Percentiles rank a stretch among this genome's conserved stretches.
phyloP scores from a whole-genome alignment of 2,329 filamentous ascomycete species.

The Pestalotiopsis sp. region DNA sequence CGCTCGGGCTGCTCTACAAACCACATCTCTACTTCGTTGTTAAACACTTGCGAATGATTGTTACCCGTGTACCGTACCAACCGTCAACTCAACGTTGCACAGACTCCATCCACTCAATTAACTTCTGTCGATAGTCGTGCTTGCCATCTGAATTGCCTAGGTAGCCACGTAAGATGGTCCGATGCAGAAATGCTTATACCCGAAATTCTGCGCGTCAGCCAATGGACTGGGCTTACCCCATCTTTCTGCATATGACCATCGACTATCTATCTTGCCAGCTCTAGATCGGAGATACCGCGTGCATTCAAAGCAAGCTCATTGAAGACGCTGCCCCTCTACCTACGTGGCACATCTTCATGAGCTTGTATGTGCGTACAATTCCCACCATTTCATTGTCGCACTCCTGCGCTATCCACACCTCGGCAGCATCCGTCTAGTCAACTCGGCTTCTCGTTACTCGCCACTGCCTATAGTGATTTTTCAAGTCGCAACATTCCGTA shows the following conservation, averaged over 20 bases:
- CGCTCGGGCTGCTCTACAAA: too few relatives aligned
- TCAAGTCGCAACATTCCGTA: not conserved
- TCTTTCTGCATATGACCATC: not conserved
- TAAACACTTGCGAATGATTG: too few relatives aligned
- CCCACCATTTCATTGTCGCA: not conserved
- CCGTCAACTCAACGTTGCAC: too few relatives aligned
- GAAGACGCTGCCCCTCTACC: too few relatives aligned
- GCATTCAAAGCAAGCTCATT: too few relatives aligned
- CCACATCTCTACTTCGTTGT: too few relatives aligned
- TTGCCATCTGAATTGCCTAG: not conserved
- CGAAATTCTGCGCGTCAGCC: not conserved
- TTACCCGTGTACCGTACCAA: too few relatives aligned
- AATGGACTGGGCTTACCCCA: not conserved
- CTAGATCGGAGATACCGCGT: too few relatives aligned
- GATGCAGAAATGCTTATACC: not conserved
- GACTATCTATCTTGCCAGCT: too few relatives aligned
- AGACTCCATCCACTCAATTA: too few relatives aligned
- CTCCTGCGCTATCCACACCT: not conserved
- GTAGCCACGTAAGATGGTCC: not conserved
- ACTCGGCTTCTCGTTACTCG: not conserved
- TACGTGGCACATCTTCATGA: too few relatives aligned
- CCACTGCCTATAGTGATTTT: not conserved
- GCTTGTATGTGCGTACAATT: too few relatives aligned
- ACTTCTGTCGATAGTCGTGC: not conserved
- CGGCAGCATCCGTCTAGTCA: not conserved